Conservation (phyloP, 2,329 filamentous ascomycete genomes). For the Neonectria neomacrospora region DNA sequence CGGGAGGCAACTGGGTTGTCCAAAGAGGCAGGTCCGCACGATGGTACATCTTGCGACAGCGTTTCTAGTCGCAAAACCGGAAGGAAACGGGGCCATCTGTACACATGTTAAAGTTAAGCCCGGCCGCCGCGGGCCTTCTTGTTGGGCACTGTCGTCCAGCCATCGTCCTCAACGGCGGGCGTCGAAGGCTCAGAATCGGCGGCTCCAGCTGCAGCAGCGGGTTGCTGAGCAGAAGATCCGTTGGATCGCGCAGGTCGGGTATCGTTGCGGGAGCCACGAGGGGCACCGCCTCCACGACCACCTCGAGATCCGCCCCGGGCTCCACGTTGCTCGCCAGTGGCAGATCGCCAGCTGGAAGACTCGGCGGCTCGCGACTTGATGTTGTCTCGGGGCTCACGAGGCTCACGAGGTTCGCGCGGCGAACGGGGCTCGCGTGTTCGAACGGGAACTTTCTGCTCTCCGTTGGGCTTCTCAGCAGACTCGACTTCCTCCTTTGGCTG, state of each 20-base stretch:
- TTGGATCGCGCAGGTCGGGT: conserved; percentile 61
- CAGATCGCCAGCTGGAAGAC: conserved; percentile 69
- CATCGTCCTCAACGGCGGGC: conserved; percentile 64
- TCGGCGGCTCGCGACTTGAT: conserved; percentile 67
- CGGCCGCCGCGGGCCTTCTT: conserved; percentile 54
- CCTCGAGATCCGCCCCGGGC: conserved; percentile 59
- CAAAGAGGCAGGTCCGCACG: conserved; percentile 29
- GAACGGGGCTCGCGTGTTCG: conserved; percentile 55
- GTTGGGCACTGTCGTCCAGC: conserved; percentile 68
- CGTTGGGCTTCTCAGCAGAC: conserved; percentile 43
- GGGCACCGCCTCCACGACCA: conserved; percentile 54
- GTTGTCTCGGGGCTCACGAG: conserved; percentile 52
- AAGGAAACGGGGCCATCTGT: conserved; percentile 51
- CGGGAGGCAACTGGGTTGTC: conserved; percentile 35
- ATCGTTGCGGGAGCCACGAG: conserved; percentile 57
- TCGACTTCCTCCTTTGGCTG: conserved; percentile 37
- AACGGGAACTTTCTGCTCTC: conserved; percentile 61
- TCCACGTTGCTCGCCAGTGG: conserved; percentile 60
- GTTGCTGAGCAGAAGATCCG: conserved; percentile 55
- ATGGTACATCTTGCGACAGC: conserved; percentile 46
- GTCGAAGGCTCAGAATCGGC: conserved; percentile 48
- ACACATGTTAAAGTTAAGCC: conserved; percentile 47
- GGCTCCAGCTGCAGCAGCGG: conserved; percentile 31
- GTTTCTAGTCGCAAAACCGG: conserved; percentile 51
- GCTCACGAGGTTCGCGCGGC: conserved; percentile 52